phyloP scores from a whole-genome alignment of 805 yeast species.

The Kodamaea nitidulidarum region DNA sequence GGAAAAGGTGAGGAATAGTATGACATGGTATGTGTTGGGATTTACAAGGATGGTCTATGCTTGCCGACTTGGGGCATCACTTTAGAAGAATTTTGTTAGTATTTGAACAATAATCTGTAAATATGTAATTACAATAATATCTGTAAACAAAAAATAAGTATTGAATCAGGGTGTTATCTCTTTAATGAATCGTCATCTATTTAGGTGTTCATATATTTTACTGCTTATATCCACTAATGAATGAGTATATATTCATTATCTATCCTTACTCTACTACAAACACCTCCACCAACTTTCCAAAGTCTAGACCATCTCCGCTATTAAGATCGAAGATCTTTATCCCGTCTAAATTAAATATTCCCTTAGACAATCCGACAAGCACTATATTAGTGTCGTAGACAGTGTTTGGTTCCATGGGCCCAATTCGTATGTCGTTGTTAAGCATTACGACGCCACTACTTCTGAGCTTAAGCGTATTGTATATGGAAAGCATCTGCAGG shows the following conservation, averaged over 20 bases:
- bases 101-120: too few species aligned
- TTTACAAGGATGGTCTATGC: too few species aligned
- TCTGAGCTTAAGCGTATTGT: conserved; percentile 36
- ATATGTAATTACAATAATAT: too few species aligned
- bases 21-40: too few species aligned
- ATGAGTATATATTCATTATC: background rate
- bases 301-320: conserved; percentile 66
- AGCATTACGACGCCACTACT: conserved; percentile 59
- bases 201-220: too few species aligned
- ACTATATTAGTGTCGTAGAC: conserved; percentile 61
- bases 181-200: too few species aligned
- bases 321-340: conserved; percentile 59
- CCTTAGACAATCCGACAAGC: conserved; percentile 59
- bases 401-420: conserved; percentile 55
- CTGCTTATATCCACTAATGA: too few species aligned
- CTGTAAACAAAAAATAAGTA: too few species aligned
- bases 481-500: conserved; percentile 25
- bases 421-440: conserved; percentile 61
- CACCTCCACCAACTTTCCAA: conserved; percentile 67
- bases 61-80: too few species aligned
- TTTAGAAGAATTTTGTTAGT: too few species aligned
- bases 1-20: too few species aligned
- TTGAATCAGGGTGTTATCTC: too few species aligned
- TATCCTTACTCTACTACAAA: conserved; percentile 38
- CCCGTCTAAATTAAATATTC: conserved; percentile 61